Percentiles rank a stretch among this genome's conserved stretches.
phyloP scores from a whole-genome alignment of 164 flowering plant genomes.

The Annona squamosa region DNA sequence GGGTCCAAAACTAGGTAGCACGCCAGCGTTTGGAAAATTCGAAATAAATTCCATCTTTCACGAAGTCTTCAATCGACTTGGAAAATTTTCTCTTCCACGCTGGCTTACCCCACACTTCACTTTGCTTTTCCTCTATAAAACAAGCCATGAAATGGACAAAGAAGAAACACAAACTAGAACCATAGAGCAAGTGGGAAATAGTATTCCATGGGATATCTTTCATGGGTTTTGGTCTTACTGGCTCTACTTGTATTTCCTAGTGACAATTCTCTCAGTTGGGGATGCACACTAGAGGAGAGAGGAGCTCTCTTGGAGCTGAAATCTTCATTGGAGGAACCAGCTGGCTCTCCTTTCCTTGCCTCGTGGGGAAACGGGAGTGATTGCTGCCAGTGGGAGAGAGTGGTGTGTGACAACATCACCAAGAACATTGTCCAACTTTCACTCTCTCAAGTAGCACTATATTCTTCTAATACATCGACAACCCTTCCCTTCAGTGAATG shows the following conservation, averaged over 20 bases:
- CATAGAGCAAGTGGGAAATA: not conserved
- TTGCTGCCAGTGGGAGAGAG: constrained; percentile 3
- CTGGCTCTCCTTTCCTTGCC: not conserved
- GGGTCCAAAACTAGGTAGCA: no score
- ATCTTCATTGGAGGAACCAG: not conserved
- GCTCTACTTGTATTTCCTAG: not conserved
- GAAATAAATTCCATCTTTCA: no score
- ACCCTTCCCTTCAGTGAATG: not conserved
- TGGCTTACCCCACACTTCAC: not conserved
- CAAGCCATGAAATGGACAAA: not conserved
- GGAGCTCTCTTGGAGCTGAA: constrained; percentile 2
- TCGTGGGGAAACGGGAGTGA: constrained; percentile 1
- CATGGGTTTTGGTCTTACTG: not conserved
- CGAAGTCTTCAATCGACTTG: not conserved
- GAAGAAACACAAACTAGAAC: not conserved
- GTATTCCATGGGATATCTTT: not conserved
- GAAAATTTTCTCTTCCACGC: not conserved
- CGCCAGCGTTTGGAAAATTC: no score
- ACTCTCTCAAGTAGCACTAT: not conserved
- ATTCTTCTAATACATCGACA: not conserved
- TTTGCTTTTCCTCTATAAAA: not conserved
- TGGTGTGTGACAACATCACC: not conserved
- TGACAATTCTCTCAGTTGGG: not conserved
- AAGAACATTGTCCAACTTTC: not conserved
- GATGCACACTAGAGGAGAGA: not conserved